Conservation (phyloP, 176 grass and related monocot species). For the Tillandsia fasciculata region DNA sequence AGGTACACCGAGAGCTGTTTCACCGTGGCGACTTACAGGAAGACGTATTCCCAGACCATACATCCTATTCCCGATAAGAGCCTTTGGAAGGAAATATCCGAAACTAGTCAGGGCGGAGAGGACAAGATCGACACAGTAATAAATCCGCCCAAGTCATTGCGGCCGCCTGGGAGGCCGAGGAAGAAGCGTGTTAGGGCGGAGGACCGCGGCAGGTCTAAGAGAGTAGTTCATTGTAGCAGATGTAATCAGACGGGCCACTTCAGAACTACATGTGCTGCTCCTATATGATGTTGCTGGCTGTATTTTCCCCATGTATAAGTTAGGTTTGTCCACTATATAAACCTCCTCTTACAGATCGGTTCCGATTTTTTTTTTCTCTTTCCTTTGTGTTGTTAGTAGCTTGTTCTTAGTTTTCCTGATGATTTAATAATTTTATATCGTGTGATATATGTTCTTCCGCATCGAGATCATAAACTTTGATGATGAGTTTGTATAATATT, state of each 20-base stretch:
- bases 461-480: no score
- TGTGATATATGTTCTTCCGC: not conserved
- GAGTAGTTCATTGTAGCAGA: constrained; percentile 86
- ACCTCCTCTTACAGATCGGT: not conserved
- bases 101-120: constrained; percentile 29
- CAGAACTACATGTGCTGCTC: constrained; percentile 76
- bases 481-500: no score
- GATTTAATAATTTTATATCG: not conserved
- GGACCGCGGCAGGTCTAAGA: constrained; percentile 61
- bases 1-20: constrained; percentile 91
- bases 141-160: constrained; percentile 67
- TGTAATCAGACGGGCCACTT: constrained; percentile 98
- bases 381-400: not conserved
- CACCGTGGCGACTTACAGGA: constrained; percentile 75
- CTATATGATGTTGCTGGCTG: constrained; percentile 35
- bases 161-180: constrained; percentile 66
- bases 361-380: not conserved
- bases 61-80: constrained; percentile 93
- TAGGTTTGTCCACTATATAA: constrained; percentile 7
- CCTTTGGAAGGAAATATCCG: constrained; percentile 51
- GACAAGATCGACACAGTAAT: constrained; percentile 36
- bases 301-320: constrained; percentile 12
- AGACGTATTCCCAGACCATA: constrained; percentile 90
- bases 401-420: not conserved
- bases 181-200: constrained; percentile 68